Conservation (phyloP, 2,329 filamentous ascomycete genomes). For the Fusarium fracticaudum region DNA sequence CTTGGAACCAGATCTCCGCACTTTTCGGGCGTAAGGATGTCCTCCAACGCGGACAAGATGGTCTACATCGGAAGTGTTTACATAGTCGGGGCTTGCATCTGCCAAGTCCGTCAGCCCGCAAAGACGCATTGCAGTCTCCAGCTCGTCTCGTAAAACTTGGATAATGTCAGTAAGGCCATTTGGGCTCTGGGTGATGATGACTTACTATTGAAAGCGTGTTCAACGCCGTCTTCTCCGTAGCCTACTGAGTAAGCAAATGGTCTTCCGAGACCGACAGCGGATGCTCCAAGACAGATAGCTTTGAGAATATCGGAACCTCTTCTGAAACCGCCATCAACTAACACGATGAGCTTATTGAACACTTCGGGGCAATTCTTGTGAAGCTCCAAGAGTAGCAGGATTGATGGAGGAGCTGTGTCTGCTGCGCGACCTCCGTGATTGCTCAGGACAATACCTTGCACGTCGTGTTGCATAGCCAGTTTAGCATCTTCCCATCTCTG, state of each 20-base stretch:
- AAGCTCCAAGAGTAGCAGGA: background rate
- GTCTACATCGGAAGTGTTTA: background rate
- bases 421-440: constrained; percentile 74
- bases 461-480: constrained; percentile 66
- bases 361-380: background rate
- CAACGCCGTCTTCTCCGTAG: background rate
- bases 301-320: background rate
- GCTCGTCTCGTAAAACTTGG: background rate
- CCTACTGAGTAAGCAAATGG: background rate
- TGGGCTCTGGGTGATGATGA: background rate
- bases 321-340: background rate
- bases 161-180: background rate
- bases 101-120: background rate
- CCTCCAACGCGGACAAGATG: background rate
- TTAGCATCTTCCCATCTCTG: constrained; percentile 71
- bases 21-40: background rate
- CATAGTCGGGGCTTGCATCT: background rate
- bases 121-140: background rate
- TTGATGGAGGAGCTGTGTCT: constrained; percentile 47
- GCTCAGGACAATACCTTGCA: constrained; percentile 73
- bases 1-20: background rate
- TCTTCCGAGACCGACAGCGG: background rate
- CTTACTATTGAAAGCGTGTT: background rate
- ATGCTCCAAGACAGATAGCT: background rate
- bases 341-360: background rate